Conservation (phyloP, 2,329 filamentous ascomycete species). For the Alternaria ventricosa region DNA sequence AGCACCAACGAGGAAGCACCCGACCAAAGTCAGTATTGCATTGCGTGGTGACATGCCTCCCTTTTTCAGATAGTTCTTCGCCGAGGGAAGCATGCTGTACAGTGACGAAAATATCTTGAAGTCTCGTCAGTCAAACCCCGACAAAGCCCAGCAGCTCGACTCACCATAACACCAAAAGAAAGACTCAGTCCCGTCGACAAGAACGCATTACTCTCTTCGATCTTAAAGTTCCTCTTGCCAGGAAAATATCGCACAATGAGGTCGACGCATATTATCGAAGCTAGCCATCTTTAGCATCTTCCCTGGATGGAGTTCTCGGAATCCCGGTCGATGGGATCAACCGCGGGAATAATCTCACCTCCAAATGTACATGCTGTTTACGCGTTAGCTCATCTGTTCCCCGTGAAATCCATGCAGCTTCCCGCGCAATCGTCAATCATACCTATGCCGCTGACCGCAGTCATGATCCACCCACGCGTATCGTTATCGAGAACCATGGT, state of each 20-base stretch:
- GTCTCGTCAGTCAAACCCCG: conserved; percentile 15
- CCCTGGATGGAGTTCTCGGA: background rate
- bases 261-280: conserved; percentile 87
- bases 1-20: conserved; percentile 73
- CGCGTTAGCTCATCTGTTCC: conserved; percentile 19
- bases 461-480: conserved; percentile 91
- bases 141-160: conserved; percentile 29
- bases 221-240: conserved; percentile 77
- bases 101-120: conserved; percentile 84
- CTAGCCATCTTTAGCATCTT: conserved; percentile 52
- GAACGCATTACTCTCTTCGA: conserved; percentile 88
- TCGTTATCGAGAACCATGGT: conserved; percentile 60
- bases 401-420: background rate
- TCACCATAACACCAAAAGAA: conserved; percentile 95
- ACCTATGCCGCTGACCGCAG: conserved; percentile 80
- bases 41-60: conserved; percentile 70
- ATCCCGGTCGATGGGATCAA: background rate
- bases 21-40: conserved; percentile 73
- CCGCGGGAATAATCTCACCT: conserved; percentile 26
- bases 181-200: conserved; percentile 86
- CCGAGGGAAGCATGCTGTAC: conserved; percentile 90
- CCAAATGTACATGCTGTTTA: conserved; percentile 47
- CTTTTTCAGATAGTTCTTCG: conserved; percentile 76
- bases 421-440: conserved; percentile 36
- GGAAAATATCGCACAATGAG: conserved; percentile 75